Percentiles rank a stretch among this genome's conserved stretches.
Evolutionary conservation across 2,329 filamentous ascomycete species (phyloP).

Genomic region (Hypoxylon sp.): DNA sequence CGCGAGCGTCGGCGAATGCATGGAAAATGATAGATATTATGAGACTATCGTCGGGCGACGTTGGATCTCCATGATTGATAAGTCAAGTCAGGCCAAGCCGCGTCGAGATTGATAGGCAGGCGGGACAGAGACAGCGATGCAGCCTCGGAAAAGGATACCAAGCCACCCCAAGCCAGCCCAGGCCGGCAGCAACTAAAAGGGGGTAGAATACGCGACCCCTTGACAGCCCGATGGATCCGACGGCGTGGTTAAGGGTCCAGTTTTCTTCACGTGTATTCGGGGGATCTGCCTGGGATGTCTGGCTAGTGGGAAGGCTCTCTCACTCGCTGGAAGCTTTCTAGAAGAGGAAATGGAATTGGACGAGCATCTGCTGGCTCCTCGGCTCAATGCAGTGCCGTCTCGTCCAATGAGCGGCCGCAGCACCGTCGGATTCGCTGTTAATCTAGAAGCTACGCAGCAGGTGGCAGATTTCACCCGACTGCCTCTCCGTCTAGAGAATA

Average conservation of each 20-base stretch:
- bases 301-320: slow-evolving; percentile 27
- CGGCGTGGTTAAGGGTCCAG: slow-evolving; percentile 41
- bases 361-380: slow-evolving; percentile 27
- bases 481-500: slow-evolving; percentile 9
- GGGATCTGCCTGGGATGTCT: slow-evolving; percentile 41
- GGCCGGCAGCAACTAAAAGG: slow-evolving; percentile 14
- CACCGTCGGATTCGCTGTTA: slow-evolving; percentile 15
- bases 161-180: slow-evolving; percentile 10
- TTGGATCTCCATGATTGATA: too few relatives aligned
- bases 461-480: slow-evolving; percentile 19
- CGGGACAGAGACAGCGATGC: slow-evolving; percentile 20
- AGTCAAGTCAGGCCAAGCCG: too few relatives aligned
- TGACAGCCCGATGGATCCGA: slow-evolving; percentile 42
- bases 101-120: too few relatives aligned
- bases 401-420: slow-evolving; percentile 22
- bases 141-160: slow-evolving; percentile 16
- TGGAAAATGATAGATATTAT: too few relatives aligned
- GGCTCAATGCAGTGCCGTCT: slow-evolving; percentile 35
- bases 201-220: slow-evolving; percentile 31
- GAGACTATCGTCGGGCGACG: too few relatives aligned
- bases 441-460: too few relatives aligned
- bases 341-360: slow-evolving; percentile 31
- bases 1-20: too few relatives aligned
- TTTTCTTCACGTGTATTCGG: slow-evolving; percentile 39
- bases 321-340: slow-evolving; percentile 35